Evolutionary conservation across 176 grass and related monocot genomes (phyloP), one percentile per base, ranked within the genome.

Genomic region (Triticum dicoccoides): DNA sequence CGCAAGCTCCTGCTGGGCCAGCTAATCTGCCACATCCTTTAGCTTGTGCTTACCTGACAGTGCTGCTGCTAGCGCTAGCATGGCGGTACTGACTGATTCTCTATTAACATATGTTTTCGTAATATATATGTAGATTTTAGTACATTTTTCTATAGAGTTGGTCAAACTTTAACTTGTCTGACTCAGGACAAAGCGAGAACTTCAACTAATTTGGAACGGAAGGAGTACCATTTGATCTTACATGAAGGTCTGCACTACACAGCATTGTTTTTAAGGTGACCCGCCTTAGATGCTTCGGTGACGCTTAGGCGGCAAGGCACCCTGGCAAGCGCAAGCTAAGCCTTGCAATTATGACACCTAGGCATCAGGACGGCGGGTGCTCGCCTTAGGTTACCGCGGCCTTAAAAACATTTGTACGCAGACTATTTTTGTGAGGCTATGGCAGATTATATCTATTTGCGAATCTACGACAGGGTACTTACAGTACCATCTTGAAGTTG

Each of bases 401-500:
- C 51, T 54, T 54, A 54, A 54, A 54, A 54, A 54, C 51, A 54
- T 54, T 54, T 15, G 14, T 54, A 54, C 51, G 5, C 15, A 54
- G 5, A 54, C 51, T 54, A 54, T 54, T 5, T 54, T 52, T 54
- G 51, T 49, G 45, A 49, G 45, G 45, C 45, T 14, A 49, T 9
- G 45, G 51, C 51, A 54, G 51, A 54, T 54, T 54, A 54, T 54
- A 54, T 54, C 51, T 54, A 17, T 56, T 56, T 56, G 52, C 2
- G 52, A 58, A 21, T 18, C 54, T 58, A 58, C 7, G 62, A 8
- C 33, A 80, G 69, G 37, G 18, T 34, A 69, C 69, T 85, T 69
- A 33, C 56, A 76, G 27, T 80, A 44, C 70, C 39, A 73, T 76
- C 44, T 76, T 76, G 44, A 76, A 76, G 73, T 76, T 67, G 3